Evolutionary conservation across 345 rosid genomes (phyloP).

Genomic region (Aegle marmelos): DNA sequence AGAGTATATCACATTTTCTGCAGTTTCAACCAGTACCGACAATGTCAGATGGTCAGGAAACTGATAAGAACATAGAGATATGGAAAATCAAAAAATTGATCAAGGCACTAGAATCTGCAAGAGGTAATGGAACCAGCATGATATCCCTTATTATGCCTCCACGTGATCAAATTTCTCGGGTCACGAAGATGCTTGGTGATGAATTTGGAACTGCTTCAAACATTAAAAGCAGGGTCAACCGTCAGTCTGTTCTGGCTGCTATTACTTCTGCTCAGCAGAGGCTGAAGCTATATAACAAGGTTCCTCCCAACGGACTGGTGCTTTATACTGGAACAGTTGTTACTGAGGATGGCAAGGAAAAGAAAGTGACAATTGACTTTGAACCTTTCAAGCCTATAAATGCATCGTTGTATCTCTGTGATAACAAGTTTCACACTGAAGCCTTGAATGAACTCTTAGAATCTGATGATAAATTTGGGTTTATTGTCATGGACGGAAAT

Average conservation of each 20-base stretch:
- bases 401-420: slow-evolving; percentile 85
- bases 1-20: slow-evolving; percentile 4
- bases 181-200: slow-evolving; percentile 94
- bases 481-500: slow-evolving; percentile 92
- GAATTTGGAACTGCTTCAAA: slow-evolving; percentile 94
- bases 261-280: slow-evolving; percentile 95
- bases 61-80: slow-evolving; percentile 88
- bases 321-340: slow-evolving; percentile 85
- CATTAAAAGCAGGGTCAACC: slow-evolving; percentile 90
- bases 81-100: slow-evolving; percentile 94
- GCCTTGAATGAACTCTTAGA: slow-evolving; percentile 81
- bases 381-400: slow-evolving; percentile 94
- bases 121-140: slow-evolving; percentile 97
- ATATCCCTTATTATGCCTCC: slow-evolving; percentile 98
- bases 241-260: slow-evolving; percentile 87
- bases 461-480: slow-evolving; percentile 92
- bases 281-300: slow-evolving; percentile 84
- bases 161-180: slow-evolving; percentile 87
- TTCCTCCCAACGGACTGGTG: slow-evolving; percentile 87
- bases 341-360: slow-evolving; percentile 87
- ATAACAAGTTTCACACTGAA: slow-evolving; percentile 87
- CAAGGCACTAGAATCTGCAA: slow-evolving; percentile 82
- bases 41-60: slow-evolving; percentile 55
- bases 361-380: slow-evolving; percentile 89
- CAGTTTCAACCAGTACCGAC: slow-evolving; percentile 6